phyloP scores from a whole-genome alignment of 306 rosid genomes.

The Mimosa bimucronata region DNA sequence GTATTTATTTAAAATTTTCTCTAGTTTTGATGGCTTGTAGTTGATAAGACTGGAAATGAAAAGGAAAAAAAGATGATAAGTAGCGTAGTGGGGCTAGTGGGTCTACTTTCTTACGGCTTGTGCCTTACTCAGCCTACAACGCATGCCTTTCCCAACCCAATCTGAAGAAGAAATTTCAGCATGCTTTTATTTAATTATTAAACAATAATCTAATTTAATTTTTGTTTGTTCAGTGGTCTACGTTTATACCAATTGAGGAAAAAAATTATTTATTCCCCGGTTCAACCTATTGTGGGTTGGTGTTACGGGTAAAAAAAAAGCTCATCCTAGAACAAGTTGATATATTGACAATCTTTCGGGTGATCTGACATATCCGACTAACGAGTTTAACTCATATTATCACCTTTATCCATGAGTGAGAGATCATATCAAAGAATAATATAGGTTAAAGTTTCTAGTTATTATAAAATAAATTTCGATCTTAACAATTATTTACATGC shows the following conservation, averaged over 20 bases:
- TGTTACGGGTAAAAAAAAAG: too few relatives aligned
- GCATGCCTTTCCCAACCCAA: slow-evolving; percentile 57
- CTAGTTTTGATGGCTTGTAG: background rate
- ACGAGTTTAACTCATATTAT: too few relatives aligned
- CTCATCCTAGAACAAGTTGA: too few relatives aligned
- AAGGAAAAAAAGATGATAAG: slow-evolving; percentile 25
- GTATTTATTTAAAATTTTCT: too few relatives aligned
- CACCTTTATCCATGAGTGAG: background rate
- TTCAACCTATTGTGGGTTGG: too few relatives aligned
- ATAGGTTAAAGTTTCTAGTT: background rate
- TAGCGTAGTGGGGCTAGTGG: slow-evolving; percentile 36
- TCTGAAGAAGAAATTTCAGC: background rate
- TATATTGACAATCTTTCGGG: too few relatives aligned
- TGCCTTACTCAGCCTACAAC: slow-evolving; percentile 61
- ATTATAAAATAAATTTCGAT: background rate
- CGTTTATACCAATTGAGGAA: too few relatives aligned
- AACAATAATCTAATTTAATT: background rate
- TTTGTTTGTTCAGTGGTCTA: too few relatives aligned
- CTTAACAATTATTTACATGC: background rate
- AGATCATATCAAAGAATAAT: background rate
- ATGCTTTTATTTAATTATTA: background rate
- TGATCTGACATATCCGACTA: too few relatives aligned
- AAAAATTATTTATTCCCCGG: background rate
- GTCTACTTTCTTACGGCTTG: slow-evolving; percentile 46
- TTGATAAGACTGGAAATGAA: background rate